A percentile compares a stretch with the other conserved stretches of the same genome.
phyloP scores from a whole-genome alignment of 257 asterid genomes.

The Nicotiana undulata region DNA sequence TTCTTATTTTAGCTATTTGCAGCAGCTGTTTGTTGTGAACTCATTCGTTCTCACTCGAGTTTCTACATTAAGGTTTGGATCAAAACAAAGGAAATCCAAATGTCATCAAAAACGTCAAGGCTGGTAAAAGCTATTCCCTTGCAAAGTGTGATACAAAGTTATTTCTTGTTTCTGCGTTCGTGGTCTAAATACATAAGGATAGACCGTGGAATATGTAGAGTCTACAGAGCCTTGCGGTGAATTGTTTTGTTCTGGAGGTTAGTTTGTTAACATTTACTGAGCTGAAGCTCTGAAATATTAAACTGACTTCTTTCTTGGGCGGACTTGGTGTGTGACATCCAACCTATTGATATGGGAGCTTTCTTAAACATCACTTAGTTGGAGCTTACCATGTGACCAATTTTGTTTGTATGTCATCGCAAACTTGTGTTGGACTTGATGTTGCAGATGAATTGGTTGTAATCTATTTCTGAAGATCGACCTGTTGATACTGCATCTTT shows the following conservation, averaged over 20 bases:
- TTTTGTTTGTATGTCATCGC: too few species aligned
- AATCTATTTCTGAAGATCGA: not conserved
- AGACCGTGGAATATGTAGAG: too few species aligned
- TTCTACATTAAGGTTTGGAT: not conserved
- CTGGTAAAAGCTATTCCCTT: not conserved
- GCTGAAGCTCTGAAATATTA: too few species aligned
- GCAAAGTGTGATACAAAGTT: not conserved
- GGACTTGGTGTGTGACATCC: too few species aligned
- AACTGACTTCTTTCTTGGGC: too few species aligned
- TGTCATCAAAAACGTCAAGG: not conserved
- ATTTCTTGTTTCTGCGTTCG: not conserved
- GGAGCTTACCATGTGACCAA: too few species aligned
- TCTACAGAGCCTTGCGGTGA: not conserved
- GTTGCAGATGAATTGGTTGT: not conserved
- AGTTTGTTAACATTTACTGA: too few species aligned
- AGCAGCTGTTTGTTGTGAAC: not conserved
- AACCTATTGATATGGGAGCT: not conserved
- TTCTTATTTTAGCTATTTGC: not conserved
- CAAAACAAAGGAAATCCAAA: not conserved
- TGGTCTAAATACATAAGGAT: not conserved
- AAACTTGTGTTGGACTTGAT: not conserved
- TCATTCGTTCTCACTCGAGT: not conserved
- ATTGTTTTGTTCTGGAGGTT: too few species aligned
- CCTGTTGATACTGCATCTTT: too few species aligned
- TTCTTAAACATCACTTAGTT: not conserved